A percentile compares a stretch with the other conserved stretches of the same genome.
These are phyloP conservation scores for Pichia californica DNA, from an alignment of 805 yeast species.

Conservation along the genomic window DNA sequence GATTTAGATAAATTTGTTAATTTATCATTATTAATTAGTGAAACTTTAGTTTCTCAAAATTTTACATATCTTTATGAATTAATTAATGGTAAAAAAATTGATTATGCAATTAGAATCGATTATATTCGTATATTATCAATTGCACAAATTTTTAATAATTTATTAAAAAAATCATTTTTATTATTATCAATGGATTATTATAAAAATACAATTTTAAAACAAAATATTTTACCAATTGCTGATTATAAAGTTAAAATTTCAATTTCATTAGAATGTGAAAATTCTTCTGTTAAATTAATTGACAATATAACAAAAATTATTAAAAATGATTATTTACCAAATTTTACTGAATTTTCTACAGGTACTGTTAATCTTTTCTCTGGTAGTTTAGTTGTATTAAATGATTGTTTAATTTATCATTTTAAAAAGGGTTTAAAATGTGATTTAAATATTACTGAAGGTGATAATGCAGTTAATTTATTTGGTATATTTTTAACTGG, in stretches of 20 bases:
- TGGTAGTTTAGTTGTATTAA: slow-evolving; percentile 7
- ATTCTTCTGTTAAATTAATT: slow-evolving; percentile 4
- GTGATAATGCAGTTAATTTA: slow-evolving; percentile 5
- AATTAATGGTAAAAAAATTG: background rate
- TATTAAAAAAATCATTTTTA: slow-evolving; percentile 7
- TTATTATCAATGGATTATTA: slow-evolving; percentile 8
- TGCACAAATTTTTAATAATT: slow-evolving; percentile 7
- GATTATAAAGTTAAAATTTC: slow-evolving; percentile 2
- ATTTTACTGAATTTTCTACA: slow-evolving; percentile 1
- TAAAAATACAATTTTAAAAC: slow-evolving; percentile 9
- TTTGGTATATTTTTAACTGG: slow-evolving; percentile 13
- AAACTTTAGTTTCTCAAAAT: background rate
- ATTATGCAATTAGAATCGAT: background rate
- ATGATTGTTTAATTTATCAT: slow-evolving; percentile 10
- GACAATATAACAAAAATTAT: slow-evolving; percentile 5
- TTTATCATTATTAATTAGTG: background rate
- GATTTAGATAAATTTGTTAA: background rate
- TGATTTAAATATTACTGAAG: slow-evolving; percentile 5
- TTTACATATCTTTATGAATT: background rate
- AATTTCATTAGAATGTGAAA: slow-evolving; percentile 9
- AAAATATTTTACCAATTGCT: slow-evolving; percentile 4
- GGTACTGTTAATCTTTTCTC: background rate
- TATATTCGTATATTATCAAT: background rate
- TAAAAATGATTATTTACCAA: slow-evolving; percentile 7
- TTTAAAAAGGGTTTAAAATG: slow-evolving; percentile 8